Evolutionary conservation across 345 rosid genomes (phyloP), one percentile per base, ranked within the genome.

Genomic region (Viola odorata): DNA sequence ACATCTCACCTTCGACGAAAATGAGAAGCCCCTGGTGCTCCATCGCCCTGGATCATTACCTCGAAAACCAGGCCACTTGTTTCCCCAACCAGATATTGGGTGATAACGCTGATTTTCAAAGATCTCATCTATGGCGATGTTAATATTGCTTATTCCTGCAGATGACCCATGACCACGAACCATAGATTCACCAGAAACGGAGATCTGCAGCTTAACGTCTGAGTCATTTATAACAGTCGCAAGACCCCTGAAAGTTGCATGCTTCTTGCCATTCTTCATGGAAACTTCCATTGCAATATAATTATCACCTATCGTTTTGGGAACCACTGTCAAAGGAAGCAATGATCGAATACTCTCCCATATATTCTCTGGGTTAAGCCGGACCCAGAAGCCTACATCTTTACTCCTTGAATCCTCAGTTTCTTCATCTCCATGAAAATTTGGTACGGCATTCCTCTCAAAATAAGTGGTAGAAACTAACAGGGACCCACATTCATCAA

Each of bases 191-290:
- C 80, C 75, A 65, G 82, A 73, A 53, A 85, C 45, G 23, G 79
- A 83, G 73, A 94, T 69, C 69, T 88, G 96, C 77, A 94, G 58
- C 76, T 74, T 84, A 74, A 86, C 68, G 74, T 90, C 91, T 52
- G 91, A 82, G 76, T 90, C 99, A 82, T 94, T 94, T 61, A 81
- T 72, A 61, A 85, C 87, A 4, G 91, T 78, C 14, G 86, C 95
- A 71, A 94, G 88, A 66, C 95, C 76, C 82, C 99, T 86, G 70
- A 94, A 88, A 78, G 84, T 74, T 60, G 78, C 95, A 65, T 90
- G 96, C 76, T 90, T 94, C 89, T 85, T 88, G 65, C 99, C 96
- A 81, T 88, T 82, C 82, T 83, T 88, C 86, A 89, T 76, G 55
- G 78, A 69, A 70, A 88, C 86, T 76, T 90, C 99, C 82, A 94